Evolutionary conservation across 345 rosid species (phyloP).

Genomic region (Carallia pectinifolia): DNA sequence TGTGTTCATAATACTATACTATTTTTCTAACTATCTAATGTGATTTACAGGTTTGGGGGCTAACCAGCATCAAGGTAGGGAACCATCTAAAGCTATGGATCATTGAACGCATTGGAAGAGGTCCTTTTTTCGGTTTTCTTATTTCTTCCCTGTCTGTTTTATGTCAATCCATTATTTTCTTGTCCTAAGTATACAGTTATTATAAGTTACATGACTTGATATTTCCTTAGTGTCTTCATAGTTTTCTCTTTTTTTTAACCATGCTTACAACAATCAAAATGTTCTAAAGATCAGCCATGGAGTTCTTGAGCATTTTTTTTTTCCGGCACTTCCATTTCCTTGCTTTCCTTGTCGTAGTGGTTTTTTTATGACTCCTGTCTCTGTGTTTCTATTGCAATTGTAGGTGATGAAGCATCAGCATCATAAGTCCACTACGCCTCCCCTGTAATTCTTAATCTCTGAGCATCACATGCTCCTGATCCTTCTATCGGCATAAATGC

Average conservation of each 20-base stretch:
- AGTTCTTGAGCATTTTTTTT: background rate
- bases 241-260: background rate
- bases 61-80: conserved; percentile 43
- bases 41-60: conserved; percentile 53
- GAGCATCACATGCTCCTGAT: conserved; percentile 80
- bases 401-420: conserved; percentile 59
- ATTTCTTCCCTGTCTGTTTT: conserved; percentile 2
- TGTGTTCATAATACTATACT: background rate
- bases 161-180: too few relatives aligned
- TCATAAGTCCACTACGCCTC: conserved; percentile 64
- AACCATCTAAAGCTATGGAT: conserved; percentile 66
- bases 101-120: conserved; percentile 56
- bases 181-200: conserved; percentile 13
- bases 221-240: conserved; percentile 19
- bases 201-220: background rate
- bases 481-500: conserved; percentile 82
- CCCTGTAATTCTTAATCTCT: conserved; percentile 71
- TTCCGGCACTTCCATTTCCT: background rate
- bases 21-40: conserved; percentile 6
- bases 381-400: conserved; percentile 17
- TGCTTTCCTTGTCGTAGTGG: background rate
- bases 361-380: too few relatives aligned
- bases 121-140: conserved; percentile 30
- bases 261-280: background rate
- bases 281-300: too few relatives aligned